Conservation (phyloP, 176 grass and related monocot species). For the Oryza meridionalis region DNA sequence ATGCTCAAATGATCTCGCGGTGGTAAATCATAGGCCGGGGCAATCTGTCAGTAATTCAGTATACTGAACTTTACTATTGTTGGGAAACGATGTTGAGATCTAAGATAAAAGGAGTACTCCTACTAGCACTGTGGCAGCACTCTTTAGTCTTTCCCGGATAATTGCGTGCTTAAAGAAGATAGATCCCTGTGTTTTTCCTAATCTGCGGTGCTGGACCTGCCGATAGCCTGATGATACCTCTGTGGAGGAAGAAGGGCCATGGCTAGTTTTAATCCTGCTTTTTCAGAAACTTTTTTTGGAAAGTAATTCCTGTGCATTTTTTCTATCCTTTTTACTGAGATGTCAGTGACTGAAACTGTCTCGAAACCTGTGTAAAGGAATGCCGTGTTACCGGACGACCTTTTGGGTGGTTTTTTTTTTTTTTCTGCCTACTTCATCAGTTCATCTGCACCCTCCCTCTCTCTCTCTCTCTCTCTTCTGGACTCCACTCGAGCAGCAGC, state of each 20-base stretch:
- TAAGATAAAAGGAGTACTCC: neutral
- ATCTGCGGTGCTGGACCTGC: neutral
- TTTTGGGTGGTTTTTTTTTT: neutral
- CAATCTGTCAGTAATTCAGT: neutral
- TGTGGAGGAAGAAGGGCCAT: conserved; percentile 26
- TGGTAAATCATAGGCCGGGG: neutral
- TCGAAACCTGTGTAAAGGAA: conserved; percentile 22
- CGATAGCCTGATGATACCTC: neutral
- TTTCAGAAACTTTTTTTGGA: neutral
- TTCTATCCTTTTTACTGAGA: conserved; percentile 31
- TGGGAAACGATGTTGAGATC: neutral
- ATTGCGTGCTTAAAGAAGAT: neutral
- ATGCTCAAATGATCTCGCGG: neutral
- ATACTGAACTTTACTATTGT: neutral
- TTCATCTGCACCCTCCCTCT: neutral
- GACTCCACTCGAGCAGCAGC: conserved; percentile 7
- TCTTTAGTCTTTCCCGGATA: neutral
- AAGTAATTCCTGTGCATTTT: conserved; percentile 21
- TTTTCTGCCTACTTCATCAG: conserved; percentile 22
- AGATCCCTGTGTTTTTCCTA: neutral
- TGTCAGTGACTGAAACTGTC: conserved; percentile 15
- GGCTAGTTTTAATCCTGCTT: conserved; percentile 14
- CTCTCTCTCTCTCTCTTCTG: neutral
- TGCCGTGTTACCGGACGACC: neutral
- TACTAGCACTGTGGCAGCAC: no score